phyloP scores from a whole-genome alignment of 495 filamentous ascomycete species.

The Acidiella bohemica region DNA sequence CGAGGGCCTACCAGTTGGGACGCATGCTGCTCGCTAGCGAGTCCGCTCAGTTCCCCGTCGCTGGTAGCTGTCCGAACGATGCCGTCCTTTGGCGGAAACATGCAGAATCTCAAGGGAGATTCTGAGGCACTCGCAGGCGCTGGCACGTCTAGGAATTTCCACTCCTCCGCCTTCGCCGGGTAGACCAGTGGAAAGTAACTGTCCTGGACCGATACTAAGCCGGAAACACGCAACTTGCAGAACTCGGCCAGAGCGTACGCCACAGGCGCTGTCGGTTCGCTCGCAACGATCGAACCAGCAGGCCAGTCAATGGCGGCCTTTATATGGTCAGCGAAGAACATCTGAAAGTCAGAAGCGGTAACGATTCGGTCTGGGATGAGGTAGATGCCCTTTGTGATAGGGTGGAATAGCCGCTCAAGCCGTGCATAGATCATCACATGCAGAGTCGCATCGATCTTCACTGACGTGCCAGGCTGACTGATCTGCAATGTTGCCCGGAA shows the following conservation, averaged over 20 bases:
- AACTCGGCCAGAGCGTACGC: conserved; percentile 2
- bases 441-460: not conserved
- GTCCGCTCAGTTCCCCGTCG: not conserved
- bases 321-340: not conserved
- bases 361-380: conserved; percentile 4
- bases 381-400: conserved; percentile 3
- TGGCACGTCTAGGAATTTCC: conserved; percentile 13
- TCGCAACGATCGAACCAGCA: not conserved
- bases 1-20: not conserved
- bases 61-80: not conserved
- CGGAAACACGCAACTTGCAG: conserved; percentile 2
- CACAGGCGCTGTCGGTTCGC: not conserved
- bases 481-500: not conserved
- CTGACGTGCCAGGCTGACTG: not conserved
- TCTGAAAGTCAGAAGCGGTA: conserved; percentile 3
- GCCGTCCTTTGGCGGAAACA: not conserved
- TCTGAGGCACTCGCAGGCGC: not conserved
- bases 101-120: conserved; percentile 1
- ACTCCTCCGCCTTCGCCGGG: not conserved
- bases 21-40: not conserved
- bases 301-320: not conserved
- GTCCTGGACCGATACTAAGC: conserved; percentile 9
- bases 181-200: conserved; percentile 7
- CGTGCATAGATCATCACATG: not conserved
- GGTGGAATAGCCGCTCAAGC: conserved; percentile 5